Conservation (phyloP, 148 eudicot species). For the Rhododendron simsii region DNA sequence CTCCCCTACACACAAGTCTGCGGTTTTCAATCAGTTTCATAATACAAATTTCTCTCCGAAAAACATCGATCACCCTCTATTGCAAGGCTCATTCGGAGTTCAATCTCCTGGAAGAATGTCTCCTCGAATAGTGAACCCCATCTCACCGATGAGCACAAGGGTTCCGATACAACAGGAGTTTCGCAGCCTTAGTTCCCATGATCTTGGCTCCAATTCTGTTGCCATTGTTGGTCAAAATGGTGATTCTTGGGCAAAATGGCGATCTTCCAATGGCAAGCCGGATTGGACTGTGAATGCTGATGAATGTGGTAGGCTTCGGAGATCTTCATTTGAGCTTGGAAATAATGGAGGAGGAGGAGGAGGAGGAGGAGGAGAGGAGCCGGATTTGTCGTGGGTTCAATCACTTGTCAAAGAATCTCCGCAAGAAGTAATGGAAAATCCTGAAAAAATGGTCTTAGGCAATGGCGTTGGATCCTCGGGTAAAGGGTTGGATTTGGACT, state of each 20-base stretch:
- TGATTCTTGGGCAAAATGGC: constrained; percentile 43
- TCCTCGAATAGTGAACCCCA: constrained; percentile 59
- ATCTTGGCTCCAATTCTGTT: constrained; percentile 39
- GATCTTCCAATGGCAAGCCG: constrained; percentile 38
- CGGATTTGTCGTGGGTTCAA: constrained; percentile 85
- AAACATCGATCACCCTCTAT: constrained; percentile 34
- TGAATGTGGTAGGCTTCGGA: constrained; percentile 42
- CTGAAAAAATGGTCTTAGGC: constrained; percentile 3
- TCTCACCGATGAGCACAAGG: constrained; percentile 60
- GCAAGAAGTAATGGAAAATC: constrained; percentile 36
- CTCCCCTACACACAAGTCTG: constrained; percentile 59
- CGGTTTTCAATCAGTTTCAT: constrained; percentile 61
- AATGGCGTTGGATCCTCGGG: constrained; percentile 15
- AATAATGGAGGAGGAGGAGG: constrained; percentile 27
- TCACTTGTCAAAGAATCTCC: constrained; percentile 72
- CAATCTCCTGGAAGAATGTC: constrained; percentile 60
- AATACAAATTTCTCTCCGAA: constrained; percentile 60
- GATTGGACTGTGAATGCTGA: constrained; percentile 45
- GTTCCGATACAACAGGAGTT: constrained; percentile 45
- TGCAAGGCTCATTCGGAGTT: constrained; percentile 34
- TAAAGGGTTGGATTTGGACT: constrained; percentile 20
- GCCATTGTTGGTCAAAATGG: constrained; percentile 35
- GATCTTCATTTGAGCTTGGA: constrained; percentile 53
- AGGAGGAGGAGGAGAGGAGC: constrained; percentile 44
- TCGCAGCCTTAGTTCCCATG: constrained; percentile 70